Conservation (phyloP, 2,329 filamentous ascomycete genomes). For the Aureobasidium lini region DNA sequence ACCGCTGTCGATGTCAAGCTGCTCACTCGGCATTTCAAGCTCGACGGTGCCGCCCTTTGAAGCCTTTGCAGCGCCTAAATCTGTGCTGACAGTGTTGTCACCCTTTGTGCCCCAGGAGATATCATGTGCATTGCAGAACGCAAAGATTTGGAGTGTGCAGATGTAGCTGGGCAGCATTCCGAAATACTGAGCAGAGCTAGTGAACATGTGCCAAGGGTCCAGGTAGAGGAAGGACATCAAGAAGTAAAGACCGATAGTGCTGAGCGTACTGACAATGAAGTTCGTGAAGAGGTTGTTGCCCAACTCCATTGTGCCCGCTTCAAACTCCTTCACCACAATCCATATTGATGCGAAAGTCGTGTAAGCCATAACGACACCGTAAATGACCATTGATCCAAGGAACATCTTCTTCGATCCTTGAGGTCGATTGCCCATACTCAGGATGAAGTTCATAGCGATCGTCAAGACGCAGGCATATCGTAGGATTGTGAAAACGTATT, state of each 20-base stretch:
- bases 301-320: constrained; percentile 43
- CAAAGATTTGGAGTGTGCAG: constrained; percentile 95
- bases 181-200: constrained; percentile 85
- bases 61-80: constrained; percentile 78
- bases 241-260: constrained; percentile 90
- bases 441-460: constrained; percentile 91
- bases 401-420: constrained; percentile 93
- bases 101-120: constrained; percentile 99
- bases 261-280: constrained; percentile 80
- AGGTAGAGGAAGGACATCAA: constrained; percentile 94
- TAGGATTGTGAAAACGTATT: constrained; percentile 77
- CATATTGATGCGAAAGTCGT: constrained; percentile 84
- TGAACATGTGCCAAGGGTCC: constrained; percentile 99
- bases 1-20: constrained; percentile 94
- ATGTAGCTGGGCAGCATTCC: constrained; percentile 87
- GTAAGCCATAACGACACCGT: constrained; percentile 90
- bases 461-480: constrained; percentile 80
- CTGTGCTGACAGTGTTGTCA: constrained; percentile 89
- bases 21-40: constrained; percentile 94
- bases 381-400: constrained; percentile 79
- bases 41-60: constrained; percentile 72
- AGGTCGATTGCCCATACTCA: constrained; percentile 91
- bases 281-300: constrained; percentile 93
- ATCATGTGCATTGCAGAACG: constrained; percentile 98
- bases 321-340: constrained; percentile 77